These are phyloP conservation scores for Cutaneotrichosporon sp. DNA, from an alignment of 1,284 basidiomycete genomes.

Conservation along the genomic window DNA sequence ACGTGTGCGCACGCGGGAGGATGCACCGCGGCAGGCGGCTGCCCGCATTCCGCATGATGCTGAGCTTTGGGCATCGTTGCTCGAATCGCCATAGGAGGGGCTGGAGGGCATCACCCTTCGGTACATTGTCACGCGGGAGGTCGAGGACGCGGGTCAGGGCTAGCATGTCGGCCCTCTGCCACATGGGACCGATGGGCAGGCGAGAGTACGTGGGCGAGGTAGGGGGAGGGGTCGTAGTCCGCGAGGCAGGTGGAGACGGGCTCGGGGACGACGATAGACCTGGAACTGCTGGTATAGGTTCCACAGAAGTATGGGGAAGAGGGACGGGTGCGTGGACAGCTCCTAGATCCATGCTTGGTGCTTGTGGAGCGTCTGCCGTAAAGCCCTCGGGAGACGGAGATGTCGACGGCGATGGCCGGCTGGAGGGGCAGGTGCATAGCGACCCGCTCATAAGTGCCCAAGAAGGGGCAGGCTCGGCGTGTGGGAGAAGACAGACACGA, in stretches of 20 bases:
- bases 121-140: neutral
- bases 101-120: neutral
- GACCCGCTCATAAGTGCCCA: neutral
- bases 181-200: neutral
- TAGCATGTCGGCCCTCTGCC: neutral
- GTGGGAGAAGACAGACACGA: neutral
- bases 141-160: neutral
- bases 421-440: neutral
- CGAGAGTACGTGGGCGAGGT: neutral
- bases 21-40: neutral
- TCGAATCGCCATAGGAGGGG: neutral
- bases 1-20: neutral
- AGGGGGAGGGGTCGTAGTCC: neutral
- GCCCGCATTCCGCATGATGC: neutral
- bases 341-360: too few species aligned
- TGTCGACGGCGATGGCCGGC: neutral
- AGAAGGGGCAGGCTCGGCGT: neutral
- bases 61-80: neutral
- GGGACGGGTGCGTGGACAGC: too few species aligned
- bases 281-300: too few species aligned
- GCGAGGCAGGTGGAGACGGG: neutral
- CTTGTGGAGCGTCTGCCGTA: too few species aligned
- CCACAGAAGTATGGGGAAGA: too few species aligned
- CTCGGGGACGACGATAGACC: neutral
- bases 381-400: too few species aligned